Conservation (phyloP, 2,329 filamentous ascomycete genomes). For the Neospermospora avenae region DNA sequence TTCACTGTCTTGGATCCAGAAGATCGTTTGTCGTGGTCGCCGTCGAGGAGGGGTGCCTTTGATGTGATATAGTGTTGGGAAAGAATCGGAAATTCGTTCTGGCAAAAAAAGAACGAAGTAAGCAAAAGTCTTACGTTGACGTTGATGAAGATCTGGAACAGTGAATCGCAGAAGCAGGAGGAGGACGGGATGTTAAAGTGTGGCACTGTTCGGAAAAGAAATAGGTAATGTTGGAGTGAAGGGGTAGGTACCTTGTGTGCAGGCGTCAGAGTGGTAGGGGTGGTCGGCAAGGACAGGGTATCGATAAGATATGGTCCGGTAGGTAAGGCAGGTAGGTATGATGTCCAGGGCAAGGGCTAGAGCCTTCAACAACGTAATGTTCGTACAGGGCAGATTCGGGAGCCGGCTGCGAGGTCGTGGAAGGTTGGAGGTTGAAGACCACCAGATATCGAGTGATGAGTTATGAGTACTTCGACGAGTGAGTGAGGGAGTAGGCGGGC, state of each 20-base stretch:
- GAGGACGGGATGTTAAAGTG: conserved; percentile 13
- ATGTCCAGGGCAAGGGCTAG: background rate
- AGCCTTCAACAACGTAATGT: background rate
- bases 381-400: background rate
- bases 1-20: background rate
- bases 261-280: conserved; percentile 3
- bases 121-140: background rate
- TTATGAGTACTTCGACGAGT: too few relatives aligned
- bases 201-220: conserved; percentile 11
- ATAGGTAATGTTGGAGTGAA: conserved; percentile 4
- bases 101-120: background rate
- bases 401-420: background rate
- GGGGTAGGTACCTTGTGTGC: conserved; percentile 6
- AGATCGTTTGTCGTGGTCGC: background rate
- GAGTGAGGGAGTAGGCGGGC: background rate
- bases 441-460: too few relatives aligned
- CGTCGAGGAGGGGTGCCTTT: background rate
- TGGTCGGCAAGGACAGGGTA: background rate
- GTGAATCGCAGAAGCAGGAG: background rate
- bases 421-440: background rate
- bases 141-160: background rate
- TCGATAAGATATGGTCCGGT: conserved; percentile 4
- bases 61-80: background rate
- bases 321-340: too few relatives aligned
- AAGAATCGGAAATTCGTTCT: background rate